Conservation (phyloP, 2,329 filamentous ascomycete genomes). For the Phoma sp. region DNA sequence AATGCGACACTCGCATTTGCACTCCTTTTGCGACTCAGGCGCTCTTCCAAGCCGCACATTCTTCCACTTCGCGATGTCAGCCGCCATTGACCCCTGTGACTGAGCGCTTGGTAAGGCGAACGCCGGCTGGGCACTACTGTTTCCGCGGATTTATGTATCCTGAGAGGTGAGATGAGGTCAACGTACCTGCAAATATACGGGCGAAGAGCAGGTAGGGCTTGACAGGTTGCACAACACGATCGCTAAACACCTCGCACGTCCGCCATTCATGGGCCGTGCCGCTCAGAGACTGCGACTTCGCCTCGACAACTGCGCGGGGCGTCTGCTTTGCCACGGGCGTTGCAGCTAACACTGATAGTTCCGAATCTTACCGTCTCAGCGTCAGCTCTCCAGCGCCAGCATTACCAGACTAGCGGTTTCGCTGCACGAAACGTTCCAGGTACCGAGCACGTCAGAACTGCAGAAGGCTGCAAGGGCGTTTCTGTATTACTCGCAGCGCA, state of each 20-base stretch:
- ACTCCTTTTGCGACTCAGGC: slow-evolving; percentile 11
- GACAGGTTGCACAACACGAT: background rate
- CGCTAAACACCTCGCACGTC: background rate
- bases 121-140: slow-evolving; percentile 5
- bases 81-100: background rate
- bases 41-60: slow-evolving; percentile 8
- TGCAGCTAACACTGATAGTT: slow-evolving; percentile 7
- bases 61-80: slow-evolving; percentile 11
- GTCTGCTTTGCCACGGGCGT: slow-evolving; percentile 1
- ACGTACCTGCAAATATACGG: background rate
- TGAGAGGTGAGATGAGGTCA: background rate
- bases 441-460: background rate
- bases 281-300: background rate
- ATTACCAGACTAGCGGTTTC: slow-evolving; percentile 7
- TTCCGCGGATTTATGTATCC: background rate
- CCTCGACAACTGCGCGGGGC: background rate
- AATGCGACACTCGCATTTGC: slow-evolving; percentile 9
- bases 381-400: slow-evolving; percentile 3
- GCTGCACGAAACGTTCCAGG: slow-evolving; percentile 1
- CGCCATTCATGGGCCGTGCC: background rate
- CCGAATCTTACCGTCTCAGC: slow-evolving; percentile 4
- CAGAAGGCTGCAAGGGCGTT: background rate
- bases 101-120: background rate
- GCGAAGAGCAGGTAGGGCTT: background rate
- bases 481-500: background rate